Conservation (phyloP, 1,139 yeast genomes). For the Pneumocystis murina region DNA sequence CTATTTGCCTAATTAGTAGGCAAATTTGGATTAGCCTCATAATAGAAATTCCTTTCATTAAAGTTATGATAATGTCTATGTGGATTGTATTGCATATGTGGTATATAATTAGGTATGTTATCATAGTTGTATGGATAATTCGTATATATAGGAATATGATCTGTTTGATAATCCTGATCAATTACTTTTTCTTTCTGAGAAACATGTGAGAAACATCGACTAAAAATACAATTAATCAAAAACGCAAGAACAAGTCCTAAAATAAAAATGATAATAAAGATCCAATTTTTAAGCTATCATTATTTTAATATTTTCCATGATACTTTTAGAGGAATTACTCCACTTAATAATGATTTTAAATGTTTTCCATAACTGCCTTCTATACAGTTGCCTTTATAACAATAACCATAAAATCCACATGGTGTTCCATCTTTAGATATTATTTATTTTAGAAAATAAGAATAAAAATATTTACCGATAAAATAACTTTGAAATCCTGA, state of each 20-base stretch:
- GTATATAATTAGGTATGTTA: background rate
- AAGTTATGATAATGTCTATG: background rate
- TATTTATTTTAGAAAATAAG: conserved; percentile 22
- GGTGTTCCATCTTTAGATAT: conserved; percentile 29
- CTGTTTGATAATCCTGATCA: background rate
- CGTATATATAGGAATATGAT: background rate
- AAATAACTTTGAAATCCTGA: background rate
- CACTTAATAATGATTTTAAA: background rate
- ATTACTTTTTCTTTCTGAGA: background rate
- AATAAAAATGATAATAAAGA: background rate
- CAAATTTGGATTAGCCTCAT: background rate
- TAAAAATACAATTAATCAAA: background rate
- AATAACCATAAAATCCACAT: conserved; percentile 23
- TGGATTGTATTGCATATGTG: background rate
- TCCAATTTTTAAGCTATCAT: background rate
- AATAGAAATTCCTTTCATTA: background rate
- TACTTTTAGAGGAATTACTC: background rate
- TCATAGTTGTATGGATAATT: background rate
- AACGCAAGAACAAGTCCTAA: background rate
- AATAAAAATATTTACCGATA: background rate
- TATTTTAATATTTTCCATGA: background rate
- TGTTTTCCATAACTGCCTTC: conserved; percentile 13
- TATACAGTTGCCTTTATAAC: conserved; percentile 23
- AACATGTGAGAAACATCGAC: background rate
- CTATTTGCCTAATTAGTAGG: background rate